Evolutionary conservation across 495 filamentous ascomycete genomes (phyloP), one percentile per base, ranked within the genome.

Genomic region (Xylaria nigripes): DNA sequence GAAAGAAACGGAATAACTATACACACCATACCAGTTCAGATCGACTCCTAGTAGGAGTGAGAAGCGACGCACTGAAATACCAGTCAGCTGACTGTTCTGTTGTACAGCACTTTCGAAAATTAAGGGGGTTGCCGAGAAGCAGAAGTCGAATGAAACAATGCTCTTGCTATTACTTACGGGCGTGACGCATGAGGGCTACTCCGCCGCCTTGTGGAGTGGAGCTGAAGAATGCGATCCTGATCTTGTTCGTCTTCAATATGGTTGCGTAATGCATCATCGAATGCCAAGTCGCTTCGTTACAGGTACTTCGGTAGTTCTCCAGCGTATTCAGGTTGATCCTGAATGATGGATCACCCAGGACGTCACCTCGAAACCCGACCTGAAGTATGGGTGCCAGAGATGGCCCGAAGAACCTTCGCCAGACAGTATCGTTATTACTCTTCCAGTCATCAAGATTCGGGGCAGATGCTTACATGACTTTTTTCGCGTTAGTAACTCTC

Each of bases 121-220:
- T n/a, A n/a, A n/a, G n/a, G n/a, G 27, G 27, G 27, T 4, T 9
- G 9, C 27, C 27, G 27, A 29, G 27, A 29, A 29, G 9, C 4
- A 29, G 32, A 8, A 34, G 7, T 34, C 13, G 2, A 13, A 13
- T 10, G 7, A 3, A 40, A 12, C 2, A 40, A 19, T 15, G 19
- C 19, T 24, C 34, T 18, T 6, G 10, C 5, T 25, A 25, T 19
- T 18, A 43, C 38, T 43, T 15, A 43, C 24, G 12, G 12, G 90
- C 86, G 70, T 94, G 90, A 42, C 89, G 77, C 90, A 95, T 95
- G 32, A 94, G 73, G 7, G 88, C 87, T 19, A 95, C 89, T 22
- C 89, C 90, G 51, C 90, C 90, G 21, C 90, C 89, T 63, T 94
- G 87, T 1, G 90, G 89, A 1, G 90, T 93, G 38, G 82, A 81